Base-by-base conservation (phyloP, 106 monocot genomes). In the Platanthera zijinensis region DNA sequence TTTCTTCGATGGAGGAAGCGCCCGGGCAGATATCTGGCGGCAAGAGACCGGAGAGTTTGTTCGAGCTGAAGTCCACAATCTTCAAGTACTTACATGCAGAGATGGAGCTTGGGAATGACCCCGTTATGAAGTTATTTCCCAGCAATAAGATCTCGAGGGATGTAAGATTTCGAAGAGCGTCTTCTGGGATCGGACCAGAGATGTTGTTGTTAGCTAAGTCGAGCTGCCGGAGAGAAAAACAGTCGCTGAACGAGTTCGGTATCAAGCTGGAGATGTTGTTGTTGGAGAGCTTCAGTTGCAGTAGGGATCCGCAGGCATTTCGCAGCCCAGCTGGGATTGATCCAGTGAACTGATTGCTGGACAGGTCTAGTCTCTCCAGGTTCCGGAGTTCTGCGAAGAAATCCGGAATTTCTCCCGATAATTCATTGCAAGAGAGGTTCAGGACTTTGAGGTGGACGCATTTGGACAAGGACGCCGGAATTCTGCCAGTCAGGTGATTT, bases 111-210 rank as follows among this genome's bases (percentile, higher is more conserved):
- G 92, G 95, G 18, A 95, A 69, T 39, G 78, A 15, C 25, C 95
- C 92, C 11, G 79, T 81, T n/a, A 95, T 87, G 82, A 86, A 92
- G 76, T 92, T 95, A 64, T 89, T 92, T 77, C 86, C 86, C 76
- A 89, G 68, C 61, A 0, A 87, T 86, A 75, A 79, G 61, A 18
- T 92, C 71, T 48, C 86, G 79, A 47, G 72, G 51, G 7, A 91
- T 78, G 15, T 83, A 53, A 45, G 56, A 50, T 30, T 74, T 69
- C 12, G 82, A 84, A n/a, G 87, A 48, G 1, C 80, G 56, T 63
- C 89, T 86, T 12, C 87, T 89, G 9, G 89, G 77, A 76, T 89
- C 50, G 80, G 71, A 59, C 87, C 92, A 1, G 87, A 79, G 15
- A 92, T 74, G 59, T 82, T 89, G 82, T 92, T 92, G 78, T 87